These are phyloP conservation scores for Vitis hybrid DNA, from an alignment of 177 flowering plant species.

Conservation along the genomic window DNA sequence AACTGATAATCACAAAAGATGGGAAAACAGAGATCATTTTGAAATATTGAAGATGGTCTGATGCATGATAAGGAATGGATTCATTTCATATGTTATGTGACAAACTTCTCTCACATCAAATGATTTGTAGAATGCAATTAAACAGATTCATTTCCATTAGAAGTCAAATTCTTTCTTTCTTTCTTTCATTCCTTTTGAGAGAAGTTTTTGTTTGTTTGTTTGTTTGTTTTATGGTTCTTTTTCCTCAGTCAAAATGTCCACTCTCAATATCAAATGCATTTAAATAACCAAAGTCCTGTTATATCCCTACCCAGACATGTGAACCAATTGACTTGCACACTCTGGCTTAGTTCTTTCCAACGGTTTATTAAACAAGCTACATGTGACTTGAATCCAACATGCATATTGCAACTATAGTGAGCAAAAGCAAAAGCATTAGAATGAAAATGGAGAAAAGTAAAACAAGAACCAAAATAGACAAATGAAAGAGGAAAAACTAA, in stretches of 20 bases:
- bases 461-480: neutral
- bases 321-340: neutral
- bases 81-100: no score
- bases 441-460: neutral
- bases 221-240: no score
- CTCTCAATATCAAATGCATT: neutral
- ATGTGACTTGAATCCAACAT: neutral
- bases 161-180: no score
- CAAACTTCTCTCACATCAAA: no score
- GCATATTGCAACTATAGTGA: neutral
- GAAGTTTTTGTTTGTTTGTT: no score
- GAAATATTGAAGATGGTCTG: no score
- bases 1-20: no score
- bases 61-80: no score
- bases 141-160: no score
- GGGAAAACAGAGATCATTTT: no score
- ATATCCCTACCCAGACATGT: neutral
- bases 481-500: neutral
- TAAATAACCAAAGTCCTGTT: neutral
- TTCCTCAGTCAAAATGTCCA: neutral
- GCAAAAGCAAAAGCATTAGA: neutral
- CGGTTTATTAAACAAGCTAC: neutral
- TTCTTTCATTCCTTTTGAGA: no score
- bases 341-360: neutral
- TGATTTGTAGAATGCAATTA: no score